Evolutionary conservation across 768 basidiomycete genomes (phyloP).

Genomic region (Auricularia cornea): DNA sequence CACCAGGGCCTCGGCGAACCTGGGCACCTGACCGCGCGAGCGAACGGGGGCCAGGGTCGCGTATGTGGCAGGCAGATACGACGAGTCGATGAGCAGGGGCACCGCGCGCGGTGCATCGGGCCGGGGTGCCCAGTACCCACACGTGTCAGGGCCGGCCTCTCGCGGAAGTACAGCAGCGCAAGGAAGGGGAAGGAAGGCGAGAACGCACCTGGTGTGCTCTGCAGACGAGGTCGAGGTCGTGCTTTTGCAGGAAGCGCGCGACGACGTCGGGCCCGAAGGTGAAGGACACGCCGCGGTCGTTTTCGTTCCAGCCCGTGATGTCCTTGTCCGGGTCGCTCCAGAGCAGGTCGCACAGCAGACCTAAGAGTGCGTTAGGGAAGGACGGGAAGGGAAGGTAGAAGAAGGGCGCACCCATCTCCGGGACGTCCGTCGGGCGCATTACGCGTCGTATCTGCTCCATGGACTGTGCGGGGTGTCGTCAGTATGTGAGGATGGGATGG

Average conservation of each 20-base stretch:
- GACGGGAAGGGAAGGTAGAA: too few relatives aligned
- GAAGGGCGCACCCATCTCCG: constrained; percentile 74
- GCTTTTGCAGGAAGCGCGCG: constrained; percentile 95
- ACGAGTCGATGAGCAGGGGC: too few relatives aligned
- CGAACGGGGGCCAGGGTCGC: too few relatives aligned
- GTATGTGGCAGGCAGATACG: too few relatives aligned
- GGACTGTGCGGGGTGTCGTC: too few relatives aligned
- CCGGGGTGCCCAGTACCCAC: too few relatives aligned
- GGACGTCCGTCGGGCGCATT: constrained; percentile 98
- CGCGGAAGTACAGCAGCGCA: neutral
- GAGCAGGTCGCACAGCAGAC: constrained; percentile 88
- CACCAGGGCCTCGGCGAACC: too few relatives aligned
- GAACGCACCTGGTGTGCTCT: constrained; percentile 56
- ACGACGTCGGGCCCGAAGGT: constrained; percentile 99
- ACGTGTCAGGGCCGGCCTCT: neutral
- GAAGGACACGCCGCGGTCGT: constrained; percentile 97
- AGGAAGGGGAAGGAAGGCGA: neutral
- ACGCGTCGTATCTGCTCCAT: constrained; percentile 99
- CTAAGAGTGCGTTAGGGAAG: constrained; percentile 37
- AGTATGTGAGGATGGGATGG: too few relatives aligned
- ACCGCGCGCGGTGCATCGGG: too few relatives aligned
- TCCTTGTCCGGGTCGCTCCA: constrained; percentile 99
- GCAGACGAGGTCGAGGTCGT: constrained; percentile 99
- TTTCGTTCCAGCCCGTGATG: constrained; percentile 99
- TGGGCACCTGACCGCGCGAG: too few relatives aligned